Evolutionary conservation across 2,329 filamentous ascomycete genomes (phyloP).

Genomic region (Cadophora gregata): DNA sequence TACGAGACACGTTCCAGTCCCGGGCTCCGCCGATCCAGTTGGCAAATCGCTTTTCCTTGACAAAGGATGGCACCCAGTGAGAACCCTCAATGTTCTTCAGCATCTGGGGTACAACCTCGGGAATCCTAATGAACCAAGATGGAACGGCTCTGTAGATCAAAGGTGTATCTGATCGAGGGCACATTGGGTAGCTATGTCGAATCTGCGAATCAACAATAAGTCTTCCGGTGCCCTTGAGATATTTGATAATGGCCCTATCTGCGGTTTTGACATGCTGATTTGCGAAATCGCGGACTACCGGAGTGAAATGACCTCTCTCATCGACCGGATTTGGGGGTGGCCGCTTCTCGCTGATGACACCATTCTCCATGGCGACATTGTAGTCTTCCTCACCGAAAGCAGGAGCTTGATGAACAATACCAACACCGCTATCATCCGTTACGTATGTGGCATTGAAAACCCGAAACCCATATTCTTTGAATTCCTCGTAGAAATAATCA

Average conservation of each 20-base stretch:
- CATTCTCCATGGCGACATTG: constrained; percentile 76
- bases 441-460: constrained; percentile 87
- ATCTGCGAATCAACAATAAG: constrained; percentile 86
- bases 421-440: constrained; percentile 87
- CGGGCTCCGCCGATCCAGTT: constrained; percentile 91
- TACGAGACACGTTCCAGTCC: constrained; percentile 95
- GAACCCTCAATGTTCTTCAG: constrained; percentile 87
- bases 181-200: constrained; percentile 92
- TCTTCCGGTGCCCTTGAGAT: constrained; percentile 77
- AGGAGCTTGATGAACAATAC: constrained; percentile 91
- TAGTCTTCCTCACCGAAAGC: constrained; percentile 98
- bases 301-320: constrained; percentile 79
- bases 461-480: constrained; percentile 82
- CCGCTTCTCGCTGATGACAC: constrained; percentile 77
- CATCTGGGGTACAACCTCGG: constrained; percentile 84
- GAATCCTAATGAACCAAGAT: constrained; percentile 93
- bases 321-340: constrained; percentile 92
- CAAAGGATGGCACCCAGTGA: constrained; percentile 89
- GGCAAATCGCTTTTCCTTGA: constrained; percentile 89
- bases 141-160: constrained; percentile 92
- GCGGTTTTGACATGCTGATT: constrained; percentile 91
- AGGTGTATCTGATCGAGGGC: constrained; percentile 92
- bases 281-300: constrained; percentile 78
- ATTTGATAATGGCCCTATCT: constrained; percentile 91
- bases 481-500: constrained; percentile 87